These are phyloP conservation scores for Copromyces sp. DNA, from an alignment of 495 filamentous ascomycete genomes.

Conservation along the genomic window DNA sequence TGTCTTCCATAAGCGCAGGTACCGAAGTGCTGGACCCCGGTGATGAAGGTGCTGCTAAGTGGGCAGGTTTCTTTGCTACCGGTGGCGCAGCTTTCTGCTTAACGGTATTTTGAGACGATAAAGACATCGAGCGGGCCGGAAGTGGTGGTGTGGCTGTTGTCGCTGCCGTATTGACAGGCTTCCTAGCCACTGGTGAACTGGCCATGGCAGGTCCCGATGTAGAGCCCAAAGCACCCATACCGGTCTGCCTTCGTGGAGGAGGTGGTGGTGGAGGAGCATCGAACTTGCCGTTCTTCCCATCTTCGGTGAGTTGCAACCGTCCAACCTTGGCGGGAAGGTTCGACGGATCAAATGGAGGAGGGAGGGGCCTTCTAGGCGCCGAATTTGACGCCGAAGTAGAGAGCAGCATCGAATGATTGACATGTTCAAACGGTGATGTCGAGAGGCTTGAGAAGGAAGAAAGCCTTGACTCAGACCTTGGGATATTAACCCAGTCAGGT, in stretches of 20 bases:
- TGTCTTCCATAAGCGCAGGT: neutral
- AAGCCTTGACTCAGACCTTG: slow-evolving; percentile 35
- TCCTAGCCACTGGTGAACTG: slow-evolving; percentile 7
- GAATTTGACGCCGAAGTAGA: slow-evolving; percentile 33
- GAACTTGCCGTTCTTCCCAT: slow-evolving; percentile 13
- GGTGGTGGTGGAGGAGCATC: slow-evolving; percentile 35
- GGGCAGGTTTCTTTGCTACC: slow-evolving; percentile 43
- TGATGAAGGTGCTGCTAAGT: slow-evolving; percentile 32
- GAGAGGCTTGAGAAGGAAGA: slow-evolving; percentile 35
- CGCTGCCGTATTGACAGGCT: slow-evolving; percentile 12
- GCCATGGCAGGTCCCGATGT: neutral
- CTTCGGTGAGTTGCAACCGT: slow-evolving; percentile 26
- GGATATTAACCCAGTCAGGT: slow-evolving; percentile 67
- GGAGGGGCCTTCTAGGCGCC: slow-evolving; percentile 34
- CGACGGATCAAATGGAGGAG: slow-evolving; percentile 44
- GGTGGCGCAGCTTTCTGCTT: slow-evolving; percentile 41
- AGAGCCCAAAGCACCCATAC: slow-evolving; percentile 1
- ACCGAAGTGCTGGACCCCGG: slow-evolving; percentile 20
- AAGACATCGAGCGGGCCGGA: slow-evolving; percentile 18
- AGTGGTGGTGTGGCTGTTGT: slow-evolving; percentile 14
- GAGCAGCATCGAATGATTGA: slow-evolving; percentile 34
- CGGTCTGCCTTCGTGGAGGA: slow-evolving; percentile 37
- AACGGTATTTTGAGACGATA: slow-evolving; percentile 19
- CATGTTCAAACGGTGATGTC: slow-evolving; percentile 37
- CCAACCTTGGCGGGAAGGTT: slow-evolving; percentile 31